Evolutionary conservation across 495 filamentous ascomycete species (phyloP).

Genomic region (Venustampulla echinocandica): DNA sequence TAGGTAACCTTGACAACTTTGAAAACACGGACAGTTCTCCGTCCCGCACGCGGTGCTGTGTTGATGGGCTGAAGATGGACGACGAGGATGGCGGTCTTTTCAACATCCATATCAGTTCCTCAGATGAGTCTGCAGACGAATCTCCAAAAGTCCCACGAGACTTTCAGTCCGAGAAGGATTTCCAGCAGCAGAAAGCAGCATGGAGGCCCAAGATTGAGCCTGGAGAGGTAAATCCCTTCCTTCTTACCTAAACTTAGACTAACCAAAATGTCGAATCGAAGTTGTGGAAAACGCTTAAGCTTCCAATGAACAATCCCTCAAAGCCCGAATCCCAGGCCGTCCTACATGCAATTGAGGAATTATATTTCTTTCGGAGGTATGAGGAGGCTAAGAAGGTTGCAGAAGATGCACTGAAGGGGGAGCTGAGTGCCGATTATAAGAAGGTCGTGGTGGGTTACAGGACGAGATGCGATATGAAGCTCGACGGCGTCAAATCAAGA

Average conservation of each 20-base stretch:
- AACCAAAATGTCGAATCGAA: conserved; percentile 9
- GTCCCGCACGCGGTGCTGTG: too few relatives aligned
- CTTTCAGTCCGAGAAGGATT: conserved; percentile 23
- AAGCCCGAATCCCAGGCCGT: conserved; percentile 32
- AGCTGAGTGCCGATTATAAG: conserved; percentile 19
- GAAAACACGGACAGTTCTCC: too few relatives aligned
- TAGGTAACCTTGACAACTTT: too few relatives aligned
- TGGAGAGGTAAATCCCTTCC: conserved; percentile 15
- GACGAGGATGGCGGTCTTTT: conserved; percentile 19
- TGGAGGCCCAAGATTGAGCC: conserved; percentile 19
- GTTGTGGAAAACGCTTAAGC: conserved; percentile 33
- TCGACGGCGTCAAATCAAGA: background rate
- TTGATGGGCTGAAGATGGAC: conserved; percentile 20
- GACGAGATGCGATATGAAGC: conserved; percentile 14
- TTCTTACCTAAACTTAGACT: background rate
- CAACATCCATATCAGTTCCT: conserved; percentile 20
- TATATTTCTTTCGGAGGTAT: conserved; percentile 45
- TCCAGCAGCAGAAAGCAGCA: conserved; percentile 10
- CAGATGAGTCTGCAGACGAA: conserved; percentile 9
- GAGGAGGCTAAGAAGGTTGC: conserved; percentile 33
- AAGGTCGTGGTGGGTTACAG: conserved; percentile 15
- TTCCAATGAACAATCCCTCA: conserved; percentile 32
- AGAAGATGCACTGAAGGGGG: conserved; percentile 22
- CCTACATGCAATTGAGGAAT: conserved; percentile 46
- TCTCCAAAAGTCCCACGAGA: conserved; percentile 20